Evolutionary conservation across 148 eudicot genomes (phyloP).

Genomic region (Cornus florida): DNA sequence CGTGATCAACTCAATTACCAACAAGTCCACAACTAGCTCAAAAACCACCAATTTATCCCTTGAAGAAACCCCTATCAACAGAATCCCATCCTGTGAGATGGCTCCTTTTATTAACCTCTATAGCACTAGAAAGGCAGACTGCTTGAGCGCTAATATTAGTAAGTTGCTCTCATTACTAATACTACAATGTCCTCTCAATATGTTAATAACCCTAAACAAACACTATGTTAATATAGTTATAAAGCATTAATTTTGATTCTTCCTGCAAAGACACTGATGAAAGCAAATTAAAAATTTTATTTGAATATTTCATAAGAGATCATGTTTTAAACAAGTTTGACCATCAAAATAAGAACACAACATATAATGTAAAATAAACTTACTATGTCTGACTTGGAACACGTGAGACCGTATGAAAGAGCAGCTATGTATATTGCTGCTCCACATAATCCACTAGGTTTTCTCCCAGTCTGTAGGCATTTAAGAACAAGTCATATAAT

Average conservation of each 20-base stretch:
- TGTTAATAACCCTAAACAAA: too few species aligned
- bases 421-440: slow-evolving; percentile 87
- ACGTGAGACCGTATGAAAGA: slow-evolving; percentile 71
- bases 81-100: not conserved
- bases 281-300: too few species aligned
- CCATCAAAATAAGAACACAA: not conserved
- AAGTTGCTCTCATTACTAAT: not conserved
- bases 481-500: slow-evolving; percentile 8
- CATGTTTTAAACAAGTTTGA: not conserved
- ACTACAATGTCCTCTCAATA: not conserved
- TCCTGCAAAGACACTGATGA: too few species aligned
- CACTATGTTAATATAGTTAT: not conserved
- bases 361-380: slow-evolving; percentile 21
- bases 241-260: too few species aligned
- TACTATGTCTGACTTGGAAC: slow-evolving; percentile 70
- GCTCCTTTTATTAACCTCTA: not conserved
- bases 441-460: slow-evolving; percentile 92
- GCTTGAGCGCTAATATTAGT: not conserved
- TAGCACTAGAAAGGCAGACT: not conserved
- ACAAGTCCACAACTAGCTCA: not conserved
- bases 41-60: not conserved
- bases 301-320: not conserved
- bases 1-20: too few species aligned
- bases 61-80: not conserved
- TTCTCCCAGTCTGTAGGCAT: slow-evolving; percentile 77